Conservation (phyloP, 2,329 filamentous ascomycete genomes). For the Nemania serpens region DNA sequence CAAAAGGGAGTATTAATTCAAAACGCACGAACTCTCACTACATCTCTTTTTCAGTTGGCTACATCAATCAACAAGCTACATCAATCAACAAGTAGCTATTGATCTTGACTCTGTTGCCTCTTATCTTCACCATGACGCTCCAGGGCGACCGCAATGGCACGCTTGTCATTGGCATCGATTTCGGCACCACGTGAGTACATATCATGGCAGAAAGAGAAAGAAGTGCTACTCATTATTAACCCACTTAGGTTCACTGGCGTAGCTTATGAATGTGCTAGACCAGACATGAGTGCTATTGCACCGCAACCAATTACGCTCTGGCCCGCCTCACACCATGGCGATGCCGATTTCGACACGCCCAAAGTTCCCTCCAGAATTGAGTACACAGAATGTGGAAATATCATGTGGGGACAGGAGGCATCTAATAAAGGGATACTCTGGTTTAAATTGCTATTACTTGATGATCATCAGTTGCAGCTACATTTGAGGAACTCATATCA, state of each 20-base stretch:
- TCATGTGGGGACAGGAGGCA: constrained; percentile 11
- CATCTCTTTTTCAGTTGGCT: too few relatives aligned
- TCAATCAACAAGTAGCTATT: background rate
- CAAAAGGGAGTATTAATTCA: too few relatives aligned
- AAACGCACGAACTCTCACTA: too few relatives aligned
- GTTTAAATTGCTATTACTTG: constrained; percentile 21
- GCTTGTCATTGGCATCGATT: constrained; percentile 19
- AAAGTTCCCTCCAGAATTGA: constrained; percentile 14
- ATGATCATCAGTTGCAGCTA: background rate
- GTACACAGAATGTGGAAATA: background rate
- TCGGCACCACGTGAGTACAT: constrained; percentile 21
- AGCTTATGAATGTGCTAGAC: constrained; percentile 9
- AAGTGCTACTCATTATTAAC: background rate
- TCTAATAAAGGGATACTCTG: constrained; percentile 4
- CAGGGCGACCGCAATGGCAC: background rate
- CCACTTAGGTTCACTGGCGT: constrained; percentile 16
- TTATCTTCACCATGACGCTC: background rate
- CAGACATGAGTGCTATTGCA: background rate
- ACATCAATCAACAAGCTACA: background rate
- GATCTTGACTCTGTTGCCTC: background rate
- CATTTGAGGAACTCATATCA: constrained; percentile 28
- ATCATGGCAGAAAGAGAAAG: too few relatives aligned
- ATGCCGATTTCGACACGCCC: background rate
- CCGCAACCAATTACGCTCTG: constrained; percentile 10
- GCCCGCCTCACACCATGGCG: background rate